Evolutionary conservation across 306 rosid species (phyloP).

Genomic region (Begonia fuchsioides): DNA sequence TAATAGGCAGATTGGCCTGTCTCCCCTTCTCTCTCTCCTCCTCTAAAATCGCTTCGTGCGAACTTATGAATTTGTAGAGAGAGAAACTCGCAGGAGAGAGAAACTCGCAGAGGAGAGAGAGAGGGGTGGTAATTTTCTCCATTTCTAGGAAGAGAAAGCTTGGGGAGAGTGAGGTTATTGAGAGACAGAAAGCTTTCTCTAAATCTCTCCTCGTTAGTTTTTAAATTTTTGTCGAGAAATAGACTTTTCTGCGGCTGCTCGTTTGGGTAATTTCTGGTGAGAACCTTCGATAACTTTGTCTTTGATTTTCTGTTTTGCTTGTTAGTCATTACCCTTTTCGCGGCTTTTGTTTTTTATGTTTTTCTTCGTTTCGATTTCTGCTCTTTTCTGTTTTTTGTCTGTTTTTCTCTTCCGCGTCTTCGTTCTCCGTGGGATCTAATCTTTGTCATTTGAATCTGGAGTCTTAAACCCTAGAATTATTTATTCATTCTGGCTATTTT

Average conservation of each 20-base stretch:
- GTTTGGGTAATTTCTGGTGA: conserved; percentile 49
- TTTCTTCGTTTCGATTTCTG: background rate
- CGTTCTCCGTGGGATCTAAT: too few relatives aligned
- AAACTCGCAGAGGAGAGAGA: too few relatives aligned
- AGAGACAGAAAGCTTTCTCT: conserved; percentile 43
- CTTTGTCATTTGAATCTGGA: too few relatives aligned
- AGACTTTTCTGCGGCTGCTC: conserved; percentile 20
- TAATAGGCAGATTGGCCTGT: rapidly evolving
- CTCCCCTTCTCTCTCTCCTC: conserved; percentile 38
- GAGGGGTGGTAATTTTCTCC: conserved; percentile 21
- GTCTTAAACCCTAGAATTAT: conserved; percentile 9
- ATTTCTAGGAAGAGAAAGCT: background rate
- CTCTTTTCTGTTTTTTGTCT: background rate
- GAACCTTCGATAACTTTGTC: conserved; percentile 22
- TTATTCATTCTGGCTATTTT: conserved; percentile 19
- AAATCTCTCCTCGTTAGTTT: conserved; percentile 18
- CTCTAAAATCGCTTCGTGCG: conserved; percentile 51
- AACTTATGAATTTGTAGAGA: conserved; percentile 21
- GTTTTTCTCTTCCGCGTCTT: conserved; percentile 47
- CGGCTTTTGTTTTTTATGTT: conserved; percentile 8
- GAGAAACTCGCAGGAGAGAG: conserved; percentile 26
- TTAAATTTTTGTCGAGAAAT: conserved; percentile 4
- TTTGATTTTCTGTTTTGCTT: conserved; percentile 28
- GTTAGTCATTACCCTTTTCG: conserved; percentile 20
- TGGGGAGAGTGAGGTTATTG: too few relatives aligned